Evolutionary conservation across 2,329 filamentous ascomycete genomes (phyloP).

Genomic region (Colletotrichum sublineola): DNA sequence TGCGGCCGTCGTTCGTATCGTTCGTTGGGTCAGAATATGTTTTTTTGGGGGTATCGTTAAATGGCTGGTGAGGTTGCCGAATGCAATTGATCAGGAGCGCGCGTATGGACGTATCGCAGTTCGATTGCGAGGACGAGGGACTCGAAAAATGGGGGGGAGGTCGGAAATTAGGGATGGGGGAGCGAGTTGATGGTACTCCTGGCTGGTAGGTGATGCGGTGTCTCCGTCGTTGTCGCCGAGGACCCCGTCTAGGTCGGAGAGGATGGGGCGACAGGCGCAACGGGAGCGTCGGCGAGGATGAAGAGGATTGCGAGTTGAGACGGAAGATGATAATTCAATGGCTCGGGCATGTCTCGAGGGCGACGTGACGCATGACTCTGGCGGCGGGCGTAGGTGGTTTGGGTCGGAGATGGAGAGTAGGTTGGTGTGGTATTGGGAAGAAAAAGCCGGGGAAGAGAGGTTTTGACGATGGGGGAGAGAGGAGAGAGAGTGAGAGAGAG

Average conservation of each 20-base stretch:
- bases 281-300: conserved; percentile 44
- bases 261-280: conserved; percentile 11
- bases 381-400: conserved; percentile 2
- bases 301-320: conserved; percentile 49
- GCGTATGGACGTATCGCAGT: neutral
- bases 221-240: conserved; percentile 5
- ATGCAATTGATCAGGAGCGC: conserved; percentile 3
- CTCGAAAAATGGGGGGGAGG: neutral
- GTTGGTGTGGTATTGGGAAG: neutral
- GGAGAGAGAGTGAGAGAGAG: neutral
- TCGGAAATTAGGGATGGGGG: conserved; percentile 18
- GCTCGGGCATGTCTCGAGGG: conserved; percentile 37
- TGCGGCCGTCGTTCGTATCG: conserved; percentile 35
- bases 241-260: neutral
- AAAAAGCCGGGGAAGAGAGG: conserved; percentile 35
- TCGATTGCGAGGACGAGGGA: conserved; percentile 19
- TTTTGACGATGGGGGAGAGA: conserved; percentile 33
- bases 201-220: neutral
- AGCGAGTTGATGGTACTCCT: conserved; percentile 3
- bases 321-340: conserved; percentile 44
- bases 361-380: conserved; percentile 32
- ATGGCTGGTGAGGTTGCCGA: conserved; percentile 1
- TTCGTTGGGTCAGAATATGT: conserved; percentile 1
- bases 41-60: conserved; percentile 26
- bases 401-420: conserved; percentile 9